Conservation (phyloP, 176 grass and related monocot genomes). For the Pharus latifolius region DNA sequence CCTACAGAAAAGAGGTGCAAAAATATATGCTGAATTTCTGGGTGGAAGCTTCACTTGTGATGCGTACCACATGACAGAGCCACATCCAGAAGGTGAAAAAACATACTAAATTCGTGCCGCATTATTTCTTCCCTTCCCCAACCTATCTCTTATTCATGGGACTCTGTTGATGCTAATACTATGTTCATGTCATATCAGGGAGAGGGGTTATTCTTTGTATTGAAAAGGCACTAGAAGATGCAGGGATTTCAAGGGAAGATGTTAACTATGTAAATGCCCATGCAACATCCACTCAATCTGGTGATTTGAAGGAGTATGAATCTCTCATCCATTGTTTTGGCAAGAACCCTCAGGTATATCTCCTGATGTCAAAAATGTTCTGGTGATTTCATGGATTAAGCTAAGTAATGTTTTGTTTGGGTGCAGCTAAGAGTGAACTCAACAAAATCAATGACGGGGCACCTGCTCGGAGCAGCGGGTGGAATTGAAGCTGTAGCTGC, state of each 20-base stretch:
- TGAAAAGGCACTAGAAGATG: constrained; percentile 78
- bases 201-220: constrained; percentile 92
- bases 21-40: constrained; percentile 96
- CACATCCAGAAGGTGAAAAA: constrained; percentile 84
- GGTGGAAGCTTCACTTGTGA: constrained; percentile 99
- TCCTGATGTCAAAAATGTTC: constrained; percentile 5
- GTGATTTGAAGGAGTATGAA: constrained; percentile 96
- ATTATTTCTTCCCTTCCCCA: not conserved
- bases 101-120: not conserved
- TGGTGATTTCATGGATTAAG: not conserved
- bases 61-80: constrained; percentile 99
- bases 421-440: constrained; percentile 86
- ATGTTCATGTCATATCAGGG: constrained; percentile 43
- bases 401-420: constrained; percentile 19
- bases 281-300: constrained; percentile 88
- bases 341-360: constrained; percentile 62
- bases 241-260: constrained; percentile 71
- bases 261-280: constrained; percentile 98
- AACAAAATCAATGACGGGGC: constrained; percentile 98
- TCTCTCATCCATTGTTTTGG: constrained; percentile 80
- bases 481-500: constrained; percentile 88
- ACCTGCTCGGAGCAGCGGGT: constrained; percentile 84
- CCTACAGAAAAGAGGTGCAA: constrained; percentile 77
- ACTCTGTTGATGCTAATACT: constrained; percentile 3
- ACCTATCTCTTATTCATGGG: not conserved